Base-by-base conservation (phyloP, 768 basidiomycete genomes). In the Solioccasus polychromus region DNA sequence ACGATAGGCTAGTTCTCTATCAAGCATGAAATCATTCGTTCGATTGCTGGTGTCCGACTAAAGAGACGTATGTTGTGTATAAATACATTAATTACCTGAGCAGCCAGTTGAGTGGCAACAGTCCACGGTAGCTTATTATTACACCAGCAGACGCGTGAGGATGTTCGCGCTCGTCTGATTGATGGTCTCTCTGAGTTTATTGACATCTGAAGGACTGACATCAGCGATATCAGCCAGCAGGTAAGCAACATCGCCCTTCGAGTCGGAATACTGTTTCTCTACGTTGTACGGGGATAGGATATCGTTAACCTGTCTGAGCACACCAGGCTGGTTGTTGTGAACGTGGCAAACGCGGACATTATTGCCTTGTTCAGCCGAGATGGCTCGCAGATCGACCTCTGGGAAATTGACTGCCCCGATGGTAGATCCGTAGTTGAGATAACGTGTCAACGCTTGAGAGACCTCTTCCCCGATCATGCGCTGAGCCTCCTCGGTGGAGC, bases 191-290 rank as follows among this genome's bases (percentile, higher is more conserved):
- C 80, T 85, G 40, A 98, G 75, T 57, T 72, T 80, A 59, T 80
- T 82, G 53, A 95, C 74, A 61, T 96, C 90, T 44, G 74, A 71
- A 48, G 80, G 78, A 61, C 88, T 89, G 54, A 97, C 93, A 52
- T 91, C 80, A 18, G 89, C 84, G 53, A 99, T 97, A 66, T 99
- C 96, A 11, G 94, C 94, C 83, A 99, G 87, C 52, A 99, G 78
- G 68, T 98, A 98, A 20, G 94, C 92, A 39, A 92, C 70, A 42
- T 92, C 90, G 50, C 88, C 88, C 71, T 92, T 92, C 36, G 91
- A 92, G 63, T 99, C 96, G n/a, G 95, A 93, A 69, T 86, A 97
- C 70, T 98, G 96, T 74, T 98, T 98, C 71, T 95, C 93, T 64
- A 99, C 94, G 68, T 99, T 98, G 78, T 94, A 92, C 30, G 91